Conservation (phyloP, 2,329 filamentous ascomycete species). For the Alternaria sp. region DNA sequence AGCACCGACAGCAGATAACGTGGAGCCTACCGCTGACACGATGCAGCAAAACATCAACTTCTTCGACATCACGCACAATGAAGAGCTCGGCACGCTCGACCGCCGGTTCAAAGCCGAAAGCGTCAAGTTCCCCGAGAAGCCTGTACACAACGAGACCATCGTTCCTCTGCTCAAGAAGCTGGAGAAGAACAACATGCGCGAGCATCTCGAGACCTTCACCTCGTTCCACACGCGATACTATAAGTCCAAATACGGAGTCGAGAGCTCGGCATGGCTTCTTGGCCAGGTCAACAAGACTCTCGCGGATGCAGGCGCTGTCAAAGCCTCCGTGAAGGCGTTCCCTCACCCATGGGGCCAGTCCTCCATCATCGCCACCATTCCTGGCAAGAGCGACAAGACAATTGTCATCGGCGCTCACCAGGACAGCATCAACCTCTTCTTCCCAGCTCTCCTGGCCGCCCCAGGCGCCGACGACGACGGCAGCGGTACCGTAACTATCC, state of each 20-base stretch:
- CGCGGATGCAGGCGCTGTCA: slow-evolving; percentile 70
- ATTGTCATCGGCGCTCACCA: slow-evolving; percentile 87
- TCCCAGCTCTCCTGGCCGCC: slow-evolving; percentile 81
- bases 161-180: slow-evolving; percentile 71
- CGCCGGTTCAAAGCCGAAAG: slow-evolving; percentile 43
- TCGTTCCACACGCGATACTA: slow-evolving; percentile 84
- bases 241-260: slow-evolving; percentile 75
- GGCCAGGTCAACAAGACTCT: slow-evolving; percentile 75
- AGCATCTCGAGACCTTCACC: slow-evolving; percentile 78
- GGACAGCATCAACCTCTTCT: slow-evolving; percentile 84
- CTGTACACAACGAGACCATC: slow-evolving; percentile 70
- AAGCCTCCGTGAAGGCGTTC: slow-evolving; percentile 76
- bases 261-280: slow-evolving; percentile 89
- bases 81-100: slow-evolving; percentile 63
- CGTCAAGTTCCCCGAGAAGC: slow-evolving; percentile 71
- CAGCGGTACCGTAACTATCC: slow-evolving; percentile 89
- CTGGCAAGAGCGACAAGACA: slow-evolving; percentile 82
- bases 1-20: not conserved
- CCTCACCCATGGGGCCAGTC: slow-evolving; percentile 86
- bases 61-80: slow-evolving; percentile 88
- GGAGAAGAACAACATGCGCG: slow-evolving; percentile 75
- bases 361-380: slow-evolving; percentile 89
- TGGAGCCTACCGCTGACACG: slow-evolving; percentile 24
- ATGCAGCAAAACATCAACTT: slow-evolving; percentile 80
- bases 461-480: slow-evolving; percentile 97